Evolutionary conservation across 176 grass and related monocot species (phyloP).

Genomic region (Chloris gayana): DNA sequence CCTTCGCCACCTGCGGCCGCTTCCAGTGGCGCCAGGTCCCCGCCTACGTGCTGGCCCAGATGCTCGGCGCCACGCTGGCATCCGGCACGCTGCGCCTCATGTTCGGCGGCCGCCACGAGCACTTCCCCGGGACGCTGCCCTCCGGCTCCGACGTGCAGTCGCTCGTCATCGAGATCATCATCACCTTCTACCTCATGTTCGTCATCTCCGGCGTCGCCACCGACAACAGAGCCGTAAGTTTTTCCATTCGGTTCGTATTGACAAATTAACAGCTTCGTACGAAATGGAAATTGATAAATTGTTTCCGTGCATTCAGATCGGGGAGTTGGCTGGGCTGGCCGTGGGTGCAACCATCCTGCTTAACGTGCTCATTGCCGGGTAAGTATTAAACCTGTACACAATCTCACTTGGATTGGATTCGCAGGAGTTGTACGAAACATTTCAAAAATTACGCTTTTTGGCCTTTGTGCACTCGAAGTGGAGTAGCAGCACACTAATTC

Average conservation of each 20-base stretch:
- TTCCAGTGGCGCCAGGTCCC: slow-evolving; percentile 92
- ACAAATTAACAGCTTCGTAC: neutral
- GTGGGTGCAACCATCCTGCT: slow-evolving; percentile 78
- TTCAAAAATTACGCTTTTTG: neutral
- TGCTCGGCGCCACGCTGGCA: slow-evolving; percentile 62
- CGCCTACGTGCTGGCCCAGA: slow-evolving; percentile 61
- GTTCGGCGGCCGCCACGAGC: slow-evolving; percentile 66
- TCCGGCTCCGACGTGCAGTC: slow-evolving; percentile 70
- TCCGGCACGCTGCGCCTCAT: slow-evolving; percentile 68
- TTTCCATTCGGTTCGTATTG: neutral
- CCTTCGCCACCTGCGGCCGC: slow-evolving; percentile 76
- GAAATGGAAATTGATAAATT: neutral
- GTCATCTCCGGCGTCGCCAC: slow-evolving; percentile 88
- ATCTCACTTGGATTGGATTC: neutral
- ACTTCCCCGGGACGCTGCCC: slow-evolving; percentile 68
- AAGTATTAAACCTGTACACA: neutral
- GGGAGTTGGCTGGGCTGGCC: slow-evolving; percentile 71
- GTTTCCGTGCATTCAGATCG: slow-evolving; percentile 49
- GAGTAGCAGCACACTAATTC: neutral
- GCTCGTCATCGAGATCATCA: slow-evolving; percentile 80
- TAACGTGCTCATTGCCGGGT: slow-evolving; percentile 85
- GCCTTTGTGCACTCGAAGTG: neutral
- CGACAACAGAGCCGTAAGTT: slow-evolving; percentile 75
- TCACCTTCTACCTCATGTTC: slow-evolving; percentile 92
- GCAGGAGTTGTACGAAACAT: neutral